Base-by-base conservation (phyloP, 495 filamentous ascomycete genomes). In the Cercophora samala region DNA sequence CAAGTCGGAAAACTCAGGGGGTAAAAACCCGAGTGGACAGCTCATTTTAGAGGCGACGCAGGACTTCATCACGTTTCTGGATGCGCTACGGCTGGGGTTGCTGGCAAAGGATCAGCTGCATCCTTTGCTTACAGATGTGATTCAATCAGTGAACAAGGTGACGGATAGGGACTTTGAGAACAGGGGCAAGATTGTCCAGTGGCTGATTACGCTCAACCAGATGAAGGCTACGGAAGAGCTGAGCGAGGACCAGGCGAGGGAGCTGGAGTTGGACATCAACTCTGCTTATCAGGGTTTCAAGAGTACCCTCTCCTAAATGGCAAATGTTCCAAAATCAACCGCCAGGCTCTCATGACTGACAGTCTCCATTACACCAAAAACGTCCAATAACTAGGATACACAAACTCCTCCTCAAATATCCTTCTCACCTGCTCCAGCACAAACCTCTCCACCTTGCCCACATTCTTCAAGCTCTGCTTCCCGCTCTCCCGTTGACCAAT, bases 331-430 rank as follows among this genome's bases (percentile, higher is more conserved):
- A n/a, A n/a, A n/a, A n/a, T n/a, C n/a, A n/a, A n/a, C n/a, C n/a
- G n/a, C n/a, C n/a, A n/a, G n/a, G n/a, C n/a, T n/a, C n/a, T n/a
- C n/a, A n/a, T n/a, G n/a, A 29, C 1, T 29, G 26, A 29, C 26
- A 29, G 26, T 29, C 6, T 46, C 11, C n/a, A 84, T 67, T 62
- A 97, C 9, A 99, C 87, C 66, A 99, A 79, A 75, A 98, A 97
- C 1, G 94, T 99, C 93, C 93, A 97, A 78, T 92, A 98, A 76
- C 93, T 97, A 52, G 95, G 95, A 80, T 93, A 99, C 23, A 99
- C 93, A 75, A 99, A 91, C 77, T 99, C 95, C 74, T 97, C 95
- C 78, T 99, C 95, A 73, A 99, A 98, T 66, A 98, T 97, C 65
- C 93, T 86, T 66, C 94, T 88, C 42, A 99, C 95, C 76, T 98